These are phyloP conservation scores for Daldinia childiae DNA, from an alignment of 495 filamentous ascomycete genomes.

Conservation along the genomic window DNA sequence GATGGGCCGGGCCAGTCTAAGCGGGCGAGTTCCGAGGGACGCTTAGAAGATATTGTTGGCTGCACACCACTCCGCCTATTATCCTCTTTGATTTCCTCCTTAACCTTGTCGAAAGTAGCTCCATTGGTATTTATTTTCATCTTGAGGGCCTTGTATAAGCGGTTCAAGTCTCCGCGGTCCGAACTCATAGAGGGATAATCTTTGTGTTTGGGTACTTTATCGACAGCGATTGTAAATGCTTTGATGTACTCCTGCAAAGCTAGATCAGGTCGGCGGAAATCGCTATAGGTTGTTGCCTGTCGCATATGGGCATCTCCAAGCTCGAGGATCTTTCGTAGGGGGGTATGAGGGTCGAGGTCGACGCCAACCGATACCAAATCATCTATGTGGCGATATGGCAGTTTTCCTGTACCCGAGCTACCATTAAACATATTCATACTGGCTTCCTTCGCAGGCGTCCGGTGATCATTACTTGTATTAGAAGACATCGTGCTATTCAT, in stretches of 20 bases:
- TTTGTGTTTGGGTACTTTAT: constrained; percentile 76
- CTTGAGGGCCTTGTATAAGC: constrained; percentile 59
- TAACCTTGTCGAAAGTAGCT: constrained; percentile 64
- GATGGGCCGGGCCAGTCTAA: constrained; percentile 11
- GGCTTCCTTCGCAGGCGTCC: neutral
- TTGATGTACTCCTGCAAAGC: constrained; percentile 76
- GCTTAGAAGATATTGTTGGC: constrained; percentile 38
- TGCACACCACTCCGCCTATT: constrained; percentile 65
- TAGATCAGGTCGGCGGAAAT: constrained; percentile 62
- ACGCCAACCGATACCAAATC: constrained; percentile 67
- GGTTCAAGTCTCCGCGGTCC: constrained; percentile 56
- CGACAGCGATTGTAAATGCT: constrained; percentile 77
- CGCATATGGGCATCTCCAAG: constrained; percentile 59
- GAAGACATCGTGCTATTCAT: constrained; percentile 14
- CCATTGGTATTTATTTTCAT: constrained; percentile 57
- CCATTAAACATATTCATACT: constrained; percentile 1
- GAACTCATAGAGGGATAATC: constrained; percentile 65
- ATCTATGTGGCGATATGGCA: constrained; percentile 74
- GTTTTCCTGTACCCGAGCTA: constrained; percentile 39
- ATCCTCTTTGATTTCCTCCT: constrained; percentile 73
- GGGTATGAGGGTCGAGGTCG: constrained; percentile 54
- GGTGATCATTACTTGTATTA: neutral
- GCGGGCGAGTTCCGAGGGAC: neutral
- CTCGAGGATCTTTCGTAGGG: constrained; percentile 61
- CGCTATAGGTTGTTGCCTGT: constrained; percentile 61